phyloP scores from a whole-genome alignment of 2,329 filamentous ascomycete genomes.

The Hypoxylon sp. region DNA sequence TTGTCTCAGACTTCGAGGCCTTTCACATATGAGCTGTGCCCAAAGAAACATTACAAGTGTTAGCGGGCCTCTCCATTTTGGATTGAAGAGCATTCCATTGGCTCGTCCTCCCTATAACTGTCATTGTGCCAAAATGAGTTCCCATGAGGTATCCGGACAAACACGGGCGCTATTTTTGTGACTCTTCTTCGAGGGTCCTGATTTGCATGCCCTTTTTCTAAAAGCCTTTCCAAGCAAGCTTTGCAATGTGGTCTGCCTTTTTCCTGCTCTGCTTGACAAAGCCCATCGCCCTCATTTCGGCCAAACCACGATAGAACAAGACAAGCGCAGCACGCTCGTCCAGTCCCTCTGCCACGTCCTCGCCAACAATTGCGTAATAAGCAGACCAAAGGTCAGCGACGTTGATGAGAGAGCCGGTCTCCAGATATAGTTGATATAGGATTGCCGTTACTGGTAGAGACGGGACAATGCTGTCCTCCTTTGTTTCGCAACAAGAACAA shows the following conservation, averaged over 20 bases:
- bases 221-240: slow-evolving; percentile 79
- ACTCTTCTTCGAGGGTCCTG: slow-evolving; percentile 19
- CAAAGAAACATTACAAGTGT: slow-evolving; percentile 36
- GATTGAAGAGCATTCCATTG: slow-evolving; percentile 22
- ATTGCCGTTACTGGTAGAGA: slow-evolving; percentile 78
- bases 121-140: slow-evolving; percentile 31
- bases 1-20: slow-evolving; percentile 45
- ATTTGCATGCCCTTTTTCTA: slow-evolving; percentile 48
- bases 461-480: slow-evolving; percentile 63
- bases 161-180: slow-evolving; percentile 36
- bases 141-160: slow-evolving; percentile 22
- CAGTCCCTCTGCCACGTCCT: slow-evolving; percentile 57
- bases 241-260: slow-evolving; percentile 92
- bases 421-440: slow-evolving; percentile 82
- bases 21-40: slow-evolving; percentile 39
- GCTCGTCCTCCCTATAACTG: slow-evolving; percentile 19
- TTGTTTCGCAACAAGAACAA: slow-evolving; percentile 74
- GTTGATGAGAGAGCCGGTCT: slow-evolving; percentile 82
- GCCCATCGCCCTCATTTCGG: slow-evolving; percentile 86
- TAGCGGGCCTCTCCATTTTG: slow-evolving; percentile 15
- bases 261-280: slow-evolving; percentile 91
- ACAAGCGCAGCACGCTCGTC: slow-evolving; percentile 73
- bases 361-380: slow-evolving; percentile 73
- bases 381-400: slow-evolving; percentile 84
- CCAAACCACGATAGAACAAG: slow-evolving; percentile 85